A percentile compares a stretch with the other conserved stretches of the same genome.
These are phyloP conservation scores for Pseudocercospora macadamiae DNA, from an alignment of 2,329 filamentous ascomycete species.

Conservation along the genomic window DNA sequence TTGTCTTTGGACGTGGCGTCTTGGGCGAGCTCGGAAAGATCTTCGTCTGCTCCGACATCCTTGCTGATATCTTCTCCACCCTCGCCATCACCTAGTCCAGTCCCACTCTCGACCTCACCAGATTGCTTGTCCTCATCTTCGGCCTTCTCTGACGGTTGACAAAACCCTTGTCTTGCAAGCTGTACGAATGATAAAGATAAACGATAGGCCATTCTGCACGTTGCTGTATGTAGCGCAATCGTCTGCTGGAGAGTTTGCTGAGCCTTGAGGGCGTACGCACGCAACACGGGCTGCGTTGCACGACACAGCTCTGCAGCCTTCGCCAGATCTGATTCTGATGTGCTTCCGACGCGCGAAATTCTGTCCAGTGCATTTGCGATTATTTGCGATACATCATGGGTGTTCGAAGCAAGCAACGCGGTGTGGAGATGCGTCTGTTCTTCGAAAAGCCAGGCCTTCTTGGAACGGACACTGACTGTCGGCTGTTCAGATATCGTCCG, in stretches of 20 bases:
- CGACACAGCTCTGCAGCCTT: conserved; percentile 8
- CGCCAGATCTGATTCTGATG: neutral
- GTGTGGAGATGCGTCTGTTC: conserved; percentile 8
- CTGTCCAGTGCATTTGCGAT: neutral
- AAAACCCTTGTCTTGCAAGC: conserved; percentile 85
- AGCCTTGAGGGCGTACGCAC: conserved; percentile 70
- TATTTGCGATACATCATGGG: neutral
- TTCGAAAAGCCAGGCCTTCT: conserved; percentile 60
- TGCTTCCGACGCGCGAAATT: neutral
- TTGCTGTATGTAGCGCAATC: conserved; percentile 67
- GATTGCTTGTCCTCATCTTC: conserved; percentile 43
- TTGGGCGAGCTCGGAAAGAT: conserved; percentile 87
- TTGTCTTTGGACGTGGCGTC: conserved; percentile 63
- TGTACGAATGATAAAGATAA: conserved; percentile 78
- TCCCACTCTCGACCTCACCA: conserved; percentile 85
- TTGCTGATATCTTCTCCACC: conserved; percentile 98
- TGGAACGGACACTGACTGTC: conserved; percentile 68
- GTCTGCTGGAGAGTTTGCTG: conserved; percentile 62
- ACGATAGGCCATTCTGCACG: conserved; percentile 73
- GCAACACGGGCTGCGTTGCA: conserved; percentile 66
- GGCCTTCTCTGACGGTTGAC: conserved; percentile 80
- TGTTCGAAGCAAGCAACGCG: neutral
- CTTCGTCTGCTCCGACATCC: conserved; percentile 90
- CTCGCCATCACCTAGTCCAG: conserved; percentile 91
- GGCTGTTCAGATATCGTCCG: neutral